A percentile compares a stretch with the other conserved stretches of the same genome.
phyloP scores from a whole-genome alignment of 768 basidiomycete genomes.

The Mycena olivaceomarginata region DNA sequence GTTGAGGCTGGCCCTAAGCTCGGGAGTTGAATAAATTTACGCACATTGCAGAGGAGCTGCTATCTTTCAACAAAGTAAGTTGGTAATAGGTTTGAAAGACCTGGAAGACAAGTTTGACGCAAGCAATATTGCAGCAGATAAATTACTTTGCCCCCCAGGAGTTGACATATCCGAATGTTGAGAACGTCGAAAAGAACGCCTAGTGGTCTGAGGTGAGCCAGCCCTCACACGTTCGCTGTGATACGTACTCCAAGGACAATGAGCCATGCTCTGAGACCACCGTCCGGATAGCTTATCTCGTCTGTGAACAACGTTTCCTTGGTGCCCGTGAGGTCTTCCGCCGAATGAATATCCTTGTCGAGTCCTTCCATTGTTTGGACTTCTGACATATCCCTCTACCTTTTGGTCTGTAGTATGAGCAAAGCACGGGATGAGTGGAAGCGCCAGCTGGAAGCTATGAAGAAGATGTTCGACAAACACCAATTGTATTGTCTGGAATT shows the following conservation, averaged over 20 bases:
- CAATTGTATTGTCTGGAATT: not conserved
- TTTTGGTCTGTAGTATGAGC: not conserved
- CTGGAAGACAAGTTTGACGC: not conserved
- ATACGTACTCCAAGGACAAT: constrained; percentile 58
- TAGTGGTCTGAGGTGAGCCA: constrained; percentile 1
- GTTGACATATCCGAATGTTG: constrained; percentile 81
- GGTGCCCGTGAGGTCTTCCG: not conserved
- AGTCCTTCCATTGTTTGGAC: not conserved
- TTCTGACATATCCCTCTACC: not conserved
- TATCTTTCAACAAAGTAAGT: constrained; percentile 42
- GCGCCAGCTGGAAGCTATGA: not conserved
- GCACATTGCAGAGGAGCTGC: constrained; percentile 64
- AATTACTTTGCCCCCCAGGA: constrained; percentile 76
- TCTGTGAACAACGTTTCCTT: not conserved
- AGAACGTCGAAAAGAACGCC: constrained; percentile 33
- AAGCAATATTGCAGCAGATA: not conserved
- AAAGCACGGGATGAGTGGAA: not conserved
- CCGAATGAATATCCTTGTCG: not conserved
- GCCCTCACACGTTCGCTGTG: not conserved
- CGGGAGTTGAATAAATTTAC: not conserved
- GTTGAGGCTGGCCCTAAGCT: not conserved
- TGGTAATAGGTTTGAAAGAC: constrained; percentile 66
- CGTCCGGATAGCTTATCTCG: constrained; percentile 56
- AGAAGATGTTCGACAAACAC: not conserved
- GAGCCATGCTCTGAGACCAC: constrained; percentile 63